phyloP scores from a whole-genome alignment of 2,329 filamentous ascomycete species.

The Penicillium concentricum region DNA sequence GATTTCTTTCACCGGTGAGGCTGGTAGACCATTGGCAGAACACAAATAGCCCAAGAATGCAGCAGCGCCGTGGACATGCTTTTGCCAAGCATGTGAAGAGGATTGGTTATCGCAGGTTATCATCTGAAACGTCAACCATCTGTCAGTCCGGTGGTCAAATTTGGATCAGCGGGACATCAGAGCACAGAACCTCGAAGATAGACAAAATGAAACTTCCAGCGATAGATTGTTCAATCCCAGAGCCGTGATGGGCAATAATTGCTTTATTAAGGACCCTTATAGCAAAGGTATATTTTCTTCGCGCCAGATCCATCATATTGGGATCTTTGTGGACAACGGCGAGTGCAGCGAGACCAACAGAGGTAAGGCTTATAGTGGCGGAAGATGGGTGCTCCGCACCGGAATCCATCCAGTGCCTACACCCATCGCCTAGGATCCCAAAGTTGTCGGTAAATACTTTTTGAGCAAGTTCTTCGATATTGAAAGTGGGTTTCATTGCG shows the following conservation, averaged over 20 bases:
- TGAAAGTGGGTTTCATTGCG: neutral
- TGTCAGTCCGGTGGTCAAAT: neutral
- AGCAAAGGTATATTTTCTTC: neutral
- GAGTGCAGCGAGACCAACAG: conserved; percentile 6
- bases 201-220: conserved; percentile 3
- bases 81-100: neutral
- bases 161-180: neutral
- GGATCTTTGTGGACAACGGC: conserved; percentile 4
- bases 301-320: neutral
- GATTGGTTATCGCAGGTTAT: conserved; percentile 4
- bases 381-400: neutral
- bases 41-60: neutral
- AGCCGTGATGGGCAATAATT: neutral
- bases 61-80: conserved; percentile 1
- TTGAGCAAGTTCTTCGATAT: neutral
- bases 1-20: conserved; percentile 1
- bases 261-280: neutral
- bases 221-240: conserved; percentile 2
- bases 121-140: neutral
- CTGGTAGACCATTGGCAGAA: neutral
- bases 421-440: neutral
- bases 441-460: conserved; percentile 6
- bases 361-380: neutral
- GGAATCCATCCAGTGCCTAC: conserved; percentile 1
- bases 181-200: conserved; percentile 4